Evolutionary conservation across 106 monocot species (phyloP), one percentile per base, ranked within the genome.

Genomic region (Allium cepa): DNA sequence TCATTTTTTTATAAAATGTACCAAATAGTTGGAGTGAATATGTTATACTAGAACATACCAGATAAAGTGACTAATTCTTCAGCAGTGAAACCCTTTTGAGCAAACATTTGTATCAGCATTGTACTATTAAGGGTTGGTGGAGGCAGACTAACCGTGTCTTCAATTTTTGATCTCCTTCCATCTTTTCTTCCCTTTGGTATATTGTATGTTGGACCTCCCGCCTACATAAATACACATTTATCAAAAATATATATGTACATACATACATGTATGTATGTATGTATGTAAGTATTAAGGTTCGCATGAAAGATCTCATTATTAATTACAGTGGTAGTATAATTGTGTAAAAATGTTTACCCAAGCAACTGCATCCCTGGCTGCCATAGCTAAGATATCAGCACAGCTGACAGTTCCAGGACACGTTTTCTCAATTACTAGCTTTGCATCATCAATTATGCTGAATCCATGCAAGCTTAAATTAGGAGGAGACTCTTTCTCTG

Each of bases 401-500:
- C 93, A 93, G 9, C 88, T 79, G 53, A 93, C 93, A 5, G 77
- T 72, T 52, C 85, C 88, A 7, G 84, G 88, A 70, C 93, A 93
- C 60, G 56, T 71, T 1, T 22, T 36, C 63, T 93, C 93, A 2
- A 88, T 47, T 36, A 66, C 14, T 53, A 77, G 51, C 79, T 93
- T 93, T 14, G 78, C 84, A 15, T 77, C 72, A 70, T 93, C 93
- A 71, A 93, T 88, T 46, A 93, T 58, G 57, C 88, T 85, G 69
- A 70, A 93, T 0, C 93, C 93, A 7, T 85, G 82, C 8, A 93
- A 59, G 71, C 85, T 93, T 12, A 75, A 71, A 71, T 93, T 93
- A 9, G 88, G 77, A 17, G 75, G 88, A 3, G 93, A 85, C 46
- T 88, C 88, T 66, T 93, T 93, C 79, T 93, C 93, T 53, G 93